Conservation (phyloP, 805 yeast genomes). For the Suhomyces xylopsoci region DNA sequence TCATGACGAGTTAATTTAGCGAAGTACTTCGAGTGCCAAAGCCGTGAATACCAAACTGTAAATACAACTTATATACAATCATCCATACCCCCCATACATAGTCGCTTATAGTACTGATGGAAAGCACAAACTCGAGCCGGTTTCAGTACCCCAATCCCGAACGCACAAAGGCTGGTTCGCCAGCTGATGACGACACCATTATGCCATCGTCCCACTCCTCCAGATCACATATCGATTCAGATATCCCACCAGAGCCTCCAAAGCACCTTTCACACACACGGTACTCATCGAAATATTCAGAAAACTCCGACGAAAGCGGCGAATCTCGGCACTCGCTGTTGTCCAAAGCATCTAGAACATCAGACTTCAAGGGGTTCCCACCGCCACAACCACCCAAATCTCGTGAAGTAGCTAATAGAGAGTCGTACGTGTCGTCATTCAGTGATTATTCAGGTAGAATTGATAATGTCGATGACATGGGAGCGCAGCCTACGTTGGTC, state of each 20-base stretch:
- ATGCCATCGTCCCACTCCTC: neutral
- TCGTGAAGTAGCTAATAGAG: slow-evolving; percentile 6
- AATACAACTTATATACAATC: neutral
- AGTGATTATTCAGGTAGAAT: slow-evolving; percentile 20
- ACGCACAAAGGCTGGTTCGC: neutral
- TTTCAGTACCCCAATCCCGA: neutral
- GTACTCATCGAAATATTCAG: neutral
- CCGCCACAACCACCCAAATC: slow-evolving; percentile 8
- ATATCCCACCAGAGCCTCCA: neutral
- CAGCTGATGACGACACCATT: neutral
- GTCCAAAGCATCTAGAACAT: neutral
- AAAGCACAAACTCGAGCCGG: neutral
- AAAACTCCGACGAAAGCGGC: neutral
- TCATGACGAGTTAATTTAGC: neutral
- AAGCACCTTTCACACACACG: neutral
- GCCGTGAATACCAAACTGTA: neutral
- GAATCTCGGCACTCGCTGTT: neutral
- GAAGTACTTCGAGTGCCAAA: neutral
- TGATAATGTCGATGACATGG: slow-evolving; percentile 19
- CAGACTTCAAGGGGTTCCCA: slow-evolving; percentile 8
- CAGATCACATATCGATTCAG: neutral
- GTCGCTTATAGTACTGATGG: neutral
- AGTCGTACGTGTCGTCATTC: slow-evolving; percentile 13
- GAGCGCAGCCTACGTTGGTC: slow-evolving; percentile 7
- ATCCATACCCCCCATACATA: neutral